A percentile compares a stretch with the other conserved stretches of the same genome.
These are phyloP conservation scores for Suillus clintonianus DNA, from an alignment of 768 basidiomycete genomes.

Conservation along the genomic window DNA sequence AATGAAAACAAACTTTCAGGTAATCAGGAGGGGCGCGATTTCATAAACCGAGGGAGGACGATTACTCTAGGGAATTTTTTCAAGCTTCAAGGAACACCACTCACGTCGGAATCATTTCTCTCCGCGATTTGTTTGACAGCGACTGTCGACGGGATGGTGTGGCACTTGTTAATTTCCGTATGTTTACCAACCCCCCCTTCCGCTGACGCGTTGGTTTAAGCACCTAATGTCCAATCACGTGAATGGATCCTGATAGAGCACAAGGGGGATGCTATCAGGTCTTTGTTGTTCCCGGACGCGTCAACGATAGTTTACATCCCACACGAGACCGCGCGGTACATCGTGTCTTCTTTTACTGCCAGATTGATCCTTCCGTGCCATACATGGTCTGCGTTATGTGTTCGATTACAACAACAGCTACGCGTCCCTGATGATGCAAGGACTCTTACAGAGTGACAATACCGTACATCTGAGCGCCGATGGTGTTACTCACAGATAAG, in stretches of 20 bases:
- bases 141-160: not conserved
- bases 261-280: not conserved
- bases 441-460: not conserved
- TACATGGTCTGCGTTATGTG: not conserved
- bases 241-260: not conserved
- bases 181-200: too few species aligned
- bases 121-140: not conserved
- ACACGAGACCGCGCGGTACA: not conserved
- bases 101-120: not conserved
- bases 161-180: not conserved
- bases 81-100: not conserved
- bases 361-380: constrained; percentile 1
- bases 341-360: not conserved
- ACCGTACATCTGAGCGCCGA: not conserved
- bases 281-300: not conserved
- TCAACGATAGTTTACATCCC: not conserved
- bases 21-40: not conserved
- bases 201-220: not conserved
- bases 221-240: not conserved
- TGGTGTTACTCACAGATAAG: not conserved
- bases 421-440: not conserved
- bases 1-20: not conserved
- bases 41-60: not conserved
- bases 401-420: not conserved
- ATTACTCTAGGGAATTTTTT: not conserved